phyloP scores from a whole-genome alignment of 305 asterid species.

The Fraxinus greggii region DNA sequence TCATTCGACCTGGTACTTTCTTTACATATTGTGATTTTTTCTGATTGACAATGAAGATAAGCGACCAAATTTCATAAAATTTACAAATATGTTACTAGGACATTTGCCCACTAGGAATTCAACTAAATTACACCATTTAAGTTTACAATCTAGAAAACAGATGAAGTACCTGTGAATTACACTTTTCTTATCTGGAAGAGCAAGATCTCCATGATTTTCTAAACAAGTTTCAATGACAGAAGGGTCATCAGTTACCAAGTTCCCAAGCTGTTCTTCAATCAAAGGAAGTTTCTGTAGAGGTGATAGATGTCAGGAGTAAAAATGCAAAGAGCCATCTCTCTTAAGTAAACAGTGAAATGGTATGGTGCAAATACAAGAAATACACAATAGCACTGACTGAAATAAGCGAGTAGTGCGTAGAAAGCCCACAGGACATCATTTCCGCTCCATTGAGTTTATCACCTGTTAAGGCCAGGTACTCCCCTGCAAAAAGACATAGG shows the following conservation, averaged over 20 bases:
- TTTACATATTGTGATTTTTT: neutral
- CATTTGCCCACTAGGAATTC: neutral
- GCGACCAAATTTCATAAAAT: neutral
- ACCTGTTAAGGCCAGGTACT: constrained; percentile 91
- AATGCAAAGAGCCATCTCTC: constrained; percentile 3
- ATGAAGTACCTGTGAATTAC: constrained; percentile 60
- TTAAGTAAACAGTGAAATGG: neutral
- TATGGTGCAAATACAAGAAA: neutral
- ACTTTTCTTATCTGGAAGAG: constrained; percentile 61
- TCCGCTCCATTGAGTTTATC: constrained; percentile 78
- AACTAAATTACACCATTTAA: constrained; percentile 11
- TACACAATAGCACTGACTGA: constrained; percentile 38
- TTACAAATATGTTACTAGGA: neutral
- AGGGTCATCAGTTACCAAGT: constrained; percentile 81
- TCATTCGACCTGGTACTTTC: neutral
- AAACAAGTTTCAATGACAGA: constrained; percentile 68
- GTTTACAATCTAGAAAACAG: constrained; percentile 14
- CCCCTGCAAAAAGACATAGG: constrained; percentile 52
- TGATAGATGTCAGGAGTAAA: constrained; percentile 17
- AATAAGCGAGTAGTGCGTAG: constrained; percentile 67
- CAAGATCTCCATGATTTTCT: constrained; percentile 58
- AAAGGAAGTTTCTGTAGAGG: constrained; percentile 74
- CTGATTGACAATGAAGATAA: constrained; percentile 10
- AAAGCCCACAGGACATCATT: constrained; percentile 95
- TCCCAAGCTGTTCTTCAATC: constrained; percentile 76